Base-by-base conservation (phyloP, 1,284 basidiomycete genomes). In the Trametes versicolor region DNA sequence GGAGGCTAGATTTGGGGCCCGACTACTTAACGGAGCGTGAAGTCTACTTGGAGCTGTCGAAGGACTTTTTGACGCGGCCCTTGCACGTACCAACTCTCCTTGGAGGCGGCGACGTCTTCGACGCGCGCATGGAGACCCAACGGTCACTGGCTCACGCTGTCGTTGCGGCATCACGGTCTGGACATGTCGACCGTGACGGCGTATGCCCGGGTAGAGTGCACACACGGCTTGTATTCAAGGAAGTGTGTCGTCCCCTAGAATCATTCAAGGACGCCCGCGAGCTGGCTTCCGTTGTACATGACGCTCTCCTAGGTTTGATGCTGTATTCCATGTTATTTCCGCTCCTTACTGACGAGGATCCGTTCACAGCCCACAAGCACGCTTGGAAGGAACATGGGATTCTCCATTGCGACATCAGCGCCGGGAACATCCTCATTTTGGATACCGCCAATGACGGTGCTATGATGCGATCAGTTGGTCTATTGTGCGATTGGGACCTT, bases 271-370 rank as follows among this genome's bases (percentile, higher is more conserved):
- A 52, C 9, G 23, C 32, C 8, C 41, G 9, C 3, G 54, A 56
- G 17, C 39, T 56, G 41, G 41, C 19, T 17, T 19, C 17, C 3
- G 12, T 53, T n/a, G 4, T 62, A n/a, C n/a, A 66, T n/a, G 45
- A 57, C 19, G 4, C 17, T 6, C 23, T 43, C 3, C 17, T 4
- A 43, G 41, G 41, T 43, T 4, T 4, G 41, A 43, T 2, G 15
- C 19, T 17, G 8, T 8, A n/a, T 43, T 43, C n/a, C 19, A 32
- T 3, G 29, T 4, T 8, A 32, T 32, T 8, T 32, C 29, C 4
- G 8, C 29, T 3, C 3, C 29, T 4, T 8, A 32, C 29, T 32
- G 29, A 32, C 29, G 29, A 32, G 29, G 29, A 32, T 32, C 3
- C 8, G 29, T 32, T 32, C 29, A 8, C 29, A 32, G 29, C 29